Evolutionary conservation across 108 stramenopile genomes (phyloP), one percentile per base, ranked within the genome.

Genomic region (Epipyxis sp.): DNA sequence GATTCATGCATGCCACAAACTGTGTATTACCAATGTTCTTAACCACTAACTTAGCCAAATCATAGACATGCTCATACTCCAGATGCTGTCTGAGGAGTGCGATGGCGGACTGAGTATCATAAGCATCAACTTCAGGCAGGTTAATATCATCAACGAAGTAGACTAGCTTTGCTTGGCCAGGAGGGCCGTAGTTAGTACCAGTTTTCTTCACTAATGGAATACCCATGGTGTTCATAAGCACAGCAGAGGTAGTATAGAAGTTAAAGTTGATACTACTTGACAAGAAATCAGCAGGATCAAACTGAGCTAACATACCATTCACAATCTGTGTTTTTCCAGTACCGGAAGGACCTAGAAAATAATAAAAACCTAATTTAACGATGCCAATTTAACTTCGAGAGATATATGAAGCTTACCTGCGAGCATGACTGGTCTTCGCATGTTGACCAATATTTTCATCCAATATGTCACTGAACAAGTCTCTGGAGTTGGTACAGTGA

Each of bases 111-210:
- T 90, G 89, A 16, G 88, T 89, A 84, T 89, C 86, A 83, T 88
- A 89, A 45, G 78, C 65, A 65, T 89, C 88, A 27, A 87, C 87
- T 83, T 89, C 85, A 10, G 90, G 89, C 40, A 90, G 80, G 81
- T 90, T 89, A 59, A 90, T 58, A 72, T 90, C 90, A 72, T 90
- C 90, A 30, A 90, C 44, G 84, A 90, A 90, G 76, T 88, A 89
- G 30, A 90, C 80, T 29, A 90, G 80, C 69, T 79, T 77, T 39
- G 67, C 58, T 16, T 81, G 79, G 41, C 88, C 89, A 1, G 88
- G 86, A 27, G 90, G 90, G 29, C 89, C 90, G 61, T 77, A 90
- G 59, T 83, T 85, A 32, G 81, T 71, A 1, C 86, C 88, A 6
- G 86, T 86, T 68, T 89, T 90, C 81, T 90, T 90, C 71, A 89